Evolutionary conservation across 1,284 basidiomycete species (phyloP).

Genomic region (Rhodotorula sp.): DNA sequence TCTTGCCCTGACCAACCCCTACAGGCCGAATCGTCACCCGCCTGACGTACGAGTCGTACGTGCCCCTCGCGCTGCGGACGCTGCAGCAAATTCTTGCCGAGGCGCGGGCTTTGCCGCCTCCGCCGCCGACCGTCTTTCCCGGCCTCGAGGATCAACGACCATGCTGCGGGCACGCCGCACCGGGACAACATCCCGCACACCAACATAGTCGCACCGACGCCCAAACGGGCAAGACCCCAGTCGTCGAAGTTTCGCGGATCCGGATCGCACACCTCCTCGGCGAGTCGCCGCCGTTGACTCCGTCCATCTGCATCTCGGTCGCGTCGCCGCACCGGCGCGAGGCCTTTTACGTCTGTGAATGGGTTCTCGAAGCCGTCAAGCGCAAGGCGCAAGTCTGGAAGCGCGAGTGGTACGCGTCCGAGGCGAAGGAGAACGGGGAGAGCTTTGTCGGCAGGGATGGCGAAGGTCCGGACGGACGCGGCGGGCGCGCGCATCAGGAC

Average conservation of each 20-base stretch:
- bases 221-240: constrained; percentile 1
- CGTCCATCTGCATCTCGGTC: constrained; percentile 51
- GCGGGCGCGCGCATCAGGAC: constrained; percentile 12
- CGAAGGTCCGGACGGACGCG: constrained; percentile 17
- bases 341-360: constrained; percentile 74
- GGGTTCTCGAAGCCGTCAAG: constrained; percentile 79
- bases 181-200: neutral
- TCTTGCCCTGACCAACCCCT: no score
- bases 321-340: constrained; percentile 73
- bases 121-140: constrained; percentile 1
- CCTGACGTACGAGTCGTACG: constrained; percentile 76
- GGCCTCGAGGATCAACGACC: neutral
- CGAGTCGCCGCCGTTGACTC: constrained; percentile 36
- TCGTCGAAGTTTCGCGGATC: constrained; percentile 30
- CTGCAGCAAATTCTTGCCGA: constrained; percentile 49
- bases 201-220: neutral
- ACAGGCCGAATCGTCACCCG: constrained; percentile 68
- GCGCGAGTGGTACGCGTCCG: constrained; percentile 67
- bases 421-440: neutral
- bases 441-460: constrained; percentile 31
- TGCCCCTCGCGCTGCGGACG: constrained; percentile 74
- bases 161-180: neutral
- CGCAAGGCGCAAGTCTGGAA: constrained; percentile 83
- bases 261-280: constrained; percentile 36
- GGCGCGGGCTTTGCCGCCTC: constrained; percentile 17